Conservation (phyloP, 75 land plant species). For the Azolla pinnata region DNA sequence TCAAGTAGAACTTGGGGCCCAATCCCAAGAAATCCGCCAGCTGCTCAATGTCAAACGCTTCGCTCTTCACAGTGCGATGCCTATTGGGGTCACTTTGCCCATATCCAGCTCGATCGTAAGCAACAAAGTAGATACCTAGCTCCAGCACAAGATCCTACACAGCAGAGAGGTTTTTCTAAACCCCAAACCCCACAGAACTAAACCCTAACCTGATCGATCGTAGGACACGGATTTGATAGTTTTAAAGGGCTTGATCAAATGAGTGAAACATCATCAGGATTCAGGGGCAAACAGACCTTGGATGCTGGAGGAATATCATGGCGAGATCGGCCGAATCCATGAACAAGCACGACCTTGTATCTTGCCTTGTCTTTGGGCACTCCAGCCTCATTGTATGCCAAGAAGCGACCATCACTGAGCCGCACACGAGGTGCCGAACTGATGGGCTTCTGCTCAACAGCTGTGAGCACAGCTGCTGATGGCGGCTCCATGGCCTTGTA, state of each 20-base stretch:
- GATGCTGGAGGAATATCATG: slow-evolving; percentile 23
- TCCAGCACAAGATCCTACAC: slow-evolving; percentile 48
- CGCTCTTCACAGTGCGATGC: slow-evolving; percentile 39
- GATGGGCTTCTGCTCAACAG: too few relatives aligned
- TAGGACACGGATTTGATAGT: too few relatives aligned
- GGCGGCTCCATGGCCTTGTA: too few relatives aligned
- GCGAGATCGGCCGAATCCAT: slow-evolving; percentile 52
- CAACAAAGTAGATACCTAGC: slow-evolving; percentile 51
- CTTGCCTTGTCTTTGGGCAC: slow-evolving; percentile 52
- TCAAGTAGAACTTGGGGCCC: slow-evolving; percentile 59
- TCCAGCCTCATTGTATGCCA: slow-evolving; percentile 72
- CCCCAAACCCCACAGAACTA: too few relatives aligned
- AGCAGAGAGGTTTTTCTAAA: too few relatives aligned
- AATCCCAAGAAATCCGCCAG: slow-evolving; percentile 64
- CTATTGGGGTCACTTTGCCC: slow-evolving; percentile 92
- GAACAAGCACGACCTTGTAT: slow-evolving; percentile 42
- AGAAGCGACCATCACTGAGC: slow-evolving; percentile 71
- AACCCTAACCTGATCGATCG: too few relatives aligned
- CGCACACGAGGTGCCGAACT: slow-evolving; percentile 56
- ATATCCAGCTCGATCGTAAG: slow-evolving; percentile 86
- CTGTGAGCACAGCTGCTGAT: too few relatives aligned
- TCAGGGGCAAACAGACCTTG: slow-evolving; percentile 17
- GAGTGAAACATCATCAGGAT: background rate
- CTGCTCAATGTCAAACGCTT: slow-evolving; percentile 61
- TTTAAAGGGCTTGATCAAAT: slow-evolving; percentile 2